Base-by-base conservation (phyloP, 2,329 filamentous ascomycete species). In the Sclerotinia sclerotiorum region DNA sequence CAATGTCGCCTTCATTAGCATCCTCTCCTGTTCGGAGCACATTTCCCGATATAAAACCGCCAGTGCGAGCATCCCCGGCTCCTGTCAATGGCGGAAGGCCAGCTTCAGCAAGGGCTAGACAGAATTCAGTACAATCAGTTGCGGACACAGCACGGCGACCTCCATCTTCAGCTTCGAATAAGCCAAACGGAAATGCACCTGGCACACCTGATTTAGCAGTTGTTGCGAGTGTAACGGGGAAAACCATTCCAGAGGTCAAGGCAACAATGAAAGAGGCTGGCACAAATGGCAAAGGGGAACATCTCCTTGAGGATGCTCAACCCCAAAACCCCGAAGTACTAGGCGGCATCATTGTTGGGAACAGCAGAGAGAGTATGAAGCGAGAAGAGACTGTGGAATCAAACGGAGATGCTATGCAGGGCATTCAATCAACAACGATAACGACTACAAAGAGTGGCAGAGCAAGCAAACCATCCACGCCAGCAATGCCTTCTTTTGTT, bases 11-110 rank as follows among this genome's bases (percentile, higher is more conserved):
- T 24, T 89, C 88, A 3, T 82, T 90, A 72, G 86, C 88, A n/a
- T 90, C 92, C 1, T 94, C 93, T 1, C 92, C 92, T 24, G 84
- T 93, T 58, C 83, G 91, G 60, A 85, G 87, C 61, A 85, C 84
- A n/a, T 86, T 92, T 69, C 84, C 87, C 35, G 91, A 93, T 73
- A 67, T 80, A 2, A 84, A 84, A 72, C 83, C 80, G 72, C 79
- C 78, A 65, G 82, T 77, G 73, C 83, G 81, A 71, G 82, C 76
- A 66, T 91, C 89, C 52, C 90, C 90, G 39, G 86, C 84, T 11
- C 88, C 88, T 8, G 79, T 80, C 62, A 80, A 80, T 69, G 79
- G 81, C 42, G 81, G 87, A 69, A 86, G 90, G 55, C 89, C 91
- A 17, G 83, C 86, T 63, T 88, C 89, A 6, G 88, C 90, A 7